Evolutionary conservation across 1,139 yeast genomes (phyloP).

Genomic region (Debaryomyces udenii): DNA sequence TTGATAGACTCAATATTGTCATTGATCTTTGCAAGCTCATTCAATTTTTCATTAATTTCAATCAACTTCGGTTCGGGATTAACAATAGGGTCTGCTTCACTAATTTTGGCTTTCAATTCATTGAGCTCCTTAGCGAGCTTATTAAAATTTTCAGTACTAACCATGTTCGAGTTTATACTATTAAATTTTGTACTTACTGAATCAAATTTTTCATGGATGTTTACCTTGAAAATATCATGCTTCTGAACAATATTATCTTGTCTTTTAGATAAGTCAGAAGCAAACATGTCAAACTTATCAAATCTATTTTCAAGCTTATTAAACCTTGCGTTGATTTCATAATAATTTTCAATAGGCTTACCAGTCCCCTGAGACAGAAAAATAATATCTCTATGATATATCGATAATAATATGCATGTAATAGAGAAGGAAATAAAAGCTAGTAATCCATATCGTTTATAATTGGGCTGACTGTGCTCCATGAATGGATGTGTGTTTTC

Average conservation of each 20-base stretch:
- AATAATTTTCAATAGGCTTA: constrained; percentile 13
- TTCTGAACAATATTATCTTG: constrained; percentile 22
- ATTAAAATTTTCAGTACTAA: constrained; percentile 15
- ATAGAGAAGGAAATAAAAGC: constrained; percentile 10
- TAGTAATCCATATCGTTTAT: constrained; percentile 6
- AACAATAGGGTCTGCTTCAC: constrained; percentile 1
- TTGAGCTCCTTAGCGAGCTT: constrained; percentile 14
- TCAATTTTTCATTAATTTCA: constrained; percentile 23
- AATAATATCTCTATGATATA: constrained; percentile 4
- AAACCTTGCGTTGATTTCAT: constrained; percentile 21
- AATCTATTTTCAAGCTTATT: constrained; percentile 22
- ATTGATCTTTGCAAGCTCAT: constrained; percentile 20
- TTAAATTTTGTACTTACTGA: constrained; percentile 21
- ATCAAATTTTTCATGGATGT: constrained; percentile 23
- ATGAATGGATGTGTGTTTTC: constrained; percentile 8
- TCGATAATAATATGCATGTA: constrained; percentile 3
- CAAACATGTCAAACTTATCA: constrained; percentile 19
- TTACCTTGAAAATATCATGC: constrained; percentile 18
- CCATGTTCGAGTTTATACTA: constrained; percentile 15
- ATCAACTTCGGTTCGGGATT: constrained; percentile 21
- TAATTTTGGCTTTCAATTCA: constrained; percentile 12
- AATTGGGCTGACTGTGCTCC: constrained; percentile 2
- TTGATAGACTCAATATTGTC: constrained; percentile 26
- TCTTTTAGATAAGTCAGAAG: constrained; percentile 16
- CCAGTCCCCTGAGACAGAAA: neutral